Evolutionary conservation across 495 filamentous ascomycete genomes (phyloP).

Genomic region (Talaromyces liani): DNA sequence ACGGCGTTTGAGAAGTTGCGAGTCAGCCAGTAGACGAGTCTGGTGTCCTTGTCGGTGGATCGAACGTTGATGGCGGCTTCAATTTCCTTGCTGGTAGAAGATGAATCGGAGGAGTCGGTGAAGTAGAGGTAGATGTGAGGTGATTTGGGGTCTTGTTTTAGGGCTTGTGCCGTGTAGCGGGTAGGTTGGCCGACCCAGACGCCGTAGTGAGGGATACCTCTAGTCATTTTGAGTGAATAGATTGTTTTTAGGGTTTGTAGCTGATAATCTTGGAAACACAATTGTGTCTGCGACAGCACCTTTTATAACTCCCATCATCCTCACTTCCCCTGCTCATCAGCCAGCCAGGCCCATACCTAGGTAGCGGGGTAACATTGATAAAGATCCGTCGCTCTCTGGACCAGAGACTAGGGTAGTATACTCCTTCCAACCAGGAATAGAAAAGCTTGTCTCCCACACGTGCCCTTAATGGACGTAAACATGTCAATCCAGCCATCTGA

Average conservation of each 20-base stretch:
- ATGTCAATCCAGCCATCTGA: not conserved
- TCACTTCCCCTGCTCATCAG: not conserved
- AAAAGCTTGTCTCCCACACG: not conserved
- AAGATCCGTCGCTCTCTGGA: not conserved
- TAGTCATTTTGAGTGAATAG: slow-evolving; percentile 11
- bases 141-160: slow-evolving; percentile 18
- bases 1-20: slow-evolving; percentile 19
- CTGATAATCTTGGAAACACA: not conserved
- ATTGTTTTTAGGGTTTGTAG: not conserved
- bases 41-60: slow-evolving; percentile 17
- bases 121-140: slow-evolving; percentile 24
- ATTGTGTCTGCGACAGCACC: not conserved
- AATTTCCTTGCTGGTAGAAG: slow-evolving; percentile 13
- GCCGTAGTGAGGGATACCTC: slow-evolving; percentile 19
- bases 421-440: not conserved
- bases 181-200: slow-evolving; percentile 22
- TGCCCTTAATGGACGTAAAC: not conserved
- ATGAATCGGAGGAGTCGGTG: slow-evolving; percentile 12
- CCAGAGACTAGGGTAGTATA: not conserved
- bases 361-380: not conserved
- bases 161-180: slow-evolving; percentile 16
- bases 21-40: slow-evolving; percentile 21
- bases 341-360: not conserved
- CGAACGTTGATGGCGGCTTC: slow-evolving; percentile 24
- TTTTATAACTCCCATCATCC: not conserved